Evolutionary conservation across 345 rosid species (phyloP).

Genomic region (Bretschneidera sinensis): DNA sequence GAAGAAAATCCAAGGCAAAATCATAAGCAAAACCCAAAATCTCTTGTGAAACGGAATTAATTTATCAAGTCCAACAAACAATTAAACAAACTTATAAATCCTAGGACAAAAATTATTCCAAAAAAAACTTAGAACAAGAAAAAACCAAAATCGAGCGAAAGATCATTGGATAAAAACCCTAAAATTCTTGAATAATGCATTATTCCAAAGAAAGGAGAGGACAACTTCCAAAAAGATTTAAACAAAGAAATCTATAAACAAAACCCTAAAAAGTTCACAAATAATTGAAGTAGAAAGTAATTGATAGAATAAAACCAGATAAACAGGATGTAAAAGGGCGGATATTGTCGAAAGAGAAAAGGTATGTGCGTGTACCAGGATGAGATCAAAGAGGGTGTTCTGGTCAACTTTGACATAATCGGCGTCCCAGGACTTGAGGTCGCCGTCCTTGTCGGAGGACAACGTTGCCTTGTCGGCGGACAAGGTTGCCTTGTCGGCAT

Average conservation of each 20-base stretch:
- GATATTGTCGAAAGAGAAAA: neutral
- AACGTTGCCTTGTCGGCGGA: neutral
- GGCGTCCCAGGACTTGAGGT: slow-evolving; percentile 40
- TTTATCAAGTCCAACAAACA: no score
- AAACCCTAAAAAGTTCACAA: neutral
- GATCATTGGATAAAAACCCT: neutral
- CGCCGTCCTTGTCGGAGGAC: slow-evolving; percentile 10
- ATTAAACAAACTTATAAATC: no score
- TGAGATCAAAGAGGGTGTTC: slow-evolving; percentile 48
- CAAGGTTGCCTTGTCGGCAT: slow-evolving; percentile 5
- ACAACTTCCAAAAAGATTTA: neutral
- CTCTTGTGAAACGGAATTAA: no score
- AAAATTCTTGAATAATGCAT: no score
- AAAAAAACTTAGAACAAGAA: no score
- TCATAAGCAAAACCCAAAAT: no score
- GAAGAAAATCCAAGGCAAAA: no score
- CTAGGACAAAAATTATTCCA: no score
- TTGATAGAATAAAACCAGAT: neutral
- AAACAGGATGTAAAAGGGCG: neutral
- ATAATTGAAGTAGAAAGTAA: neutral
- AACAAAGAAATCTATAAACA: neutral
- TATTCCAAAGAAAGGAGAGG: neutral
- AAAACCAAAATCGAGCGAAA: neutral
- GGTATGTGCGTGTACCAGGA: slow-evolving; percentile 27
- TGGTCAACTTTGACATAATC: slow-evolving; percentile 53